Evolutionary conservation across 2,329 filamentous ascomycete species (phyloP).

Genomic region (Davidsoniella eucalypti): DNA sequence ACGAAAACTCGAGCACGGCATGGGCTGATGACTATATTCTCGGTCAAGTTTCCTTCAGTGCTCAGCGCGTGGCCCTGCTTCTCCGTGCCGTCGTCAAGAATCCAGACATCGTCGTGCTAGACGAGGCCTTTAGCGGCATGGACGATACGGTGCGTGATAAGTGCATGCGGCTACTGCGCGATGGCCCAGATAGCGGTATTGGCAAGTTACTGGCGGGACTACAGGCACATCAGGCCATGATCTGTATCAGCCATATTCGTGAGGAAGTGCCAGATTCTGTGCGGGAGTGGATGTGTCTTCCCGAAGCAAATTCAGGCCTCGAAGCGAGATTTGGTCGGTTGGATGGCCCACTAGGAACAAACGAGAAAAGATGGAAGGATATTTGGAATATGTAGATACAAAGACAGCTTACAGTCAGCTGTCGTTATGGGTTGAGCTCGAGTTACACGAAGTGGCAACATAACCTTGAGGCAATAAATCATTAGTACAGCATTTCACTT

Average conservation of each 20-base stretch:
- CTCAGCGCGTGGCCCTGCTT: slow-evolving; percentile 74
- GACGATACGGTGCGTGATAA: slow-evolving; percentile 69
- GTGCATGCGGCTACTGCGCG: slow-evolving; percentile 59
- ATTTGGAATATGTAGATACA: slow-evolving; percentile 37
- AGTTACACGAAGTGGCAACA: no score
- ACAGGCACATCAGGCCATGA: slow-evolving; percentile 54
- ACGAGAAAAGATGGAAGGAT: slow-evolving; percentile 42
- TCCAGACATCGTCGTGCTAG: slow-evolving; percentile 67
- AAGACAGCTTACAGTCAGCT: neutral
- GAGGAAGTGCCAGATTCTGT: slow-evolving; percentile 81
- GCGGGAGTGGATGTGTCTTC: slow-evolving; percentile 71
- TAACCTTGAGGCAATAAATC: no score
- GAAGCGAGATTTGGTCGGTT: slow-evolving; percentile 49
- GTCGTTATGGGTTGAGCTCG: neutral
- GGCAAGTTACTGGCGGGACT: slow-evolving; percentile 40
- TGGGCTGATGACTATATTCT: slow-evolving; percentile 58
- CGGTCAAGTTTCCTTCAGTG: slow-evolving; percentile 59
- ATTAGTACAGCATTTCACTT: no score
- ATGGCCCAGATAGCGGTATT: slow-evolving; percentile 22
- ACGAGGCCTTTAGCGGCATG: slow-evolving; percentile 81
- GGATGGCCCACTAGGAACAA: slow-evolving; percentile 40
- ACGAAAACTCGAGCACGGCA: slow-evolving; percentile 13
- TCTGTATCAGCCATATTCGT: slow-evolving; percentile 82
- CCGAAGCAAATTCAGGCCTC: slow-evolving; percentile 49
- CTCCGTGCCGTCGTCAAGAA: slow-evolving; percentile 65